These are phyloP conservation scores for Colletotrichum lini DNA, from an alignment of 2,329 filamentous ascomycete species.

Conservation along the genomic window DNA sequence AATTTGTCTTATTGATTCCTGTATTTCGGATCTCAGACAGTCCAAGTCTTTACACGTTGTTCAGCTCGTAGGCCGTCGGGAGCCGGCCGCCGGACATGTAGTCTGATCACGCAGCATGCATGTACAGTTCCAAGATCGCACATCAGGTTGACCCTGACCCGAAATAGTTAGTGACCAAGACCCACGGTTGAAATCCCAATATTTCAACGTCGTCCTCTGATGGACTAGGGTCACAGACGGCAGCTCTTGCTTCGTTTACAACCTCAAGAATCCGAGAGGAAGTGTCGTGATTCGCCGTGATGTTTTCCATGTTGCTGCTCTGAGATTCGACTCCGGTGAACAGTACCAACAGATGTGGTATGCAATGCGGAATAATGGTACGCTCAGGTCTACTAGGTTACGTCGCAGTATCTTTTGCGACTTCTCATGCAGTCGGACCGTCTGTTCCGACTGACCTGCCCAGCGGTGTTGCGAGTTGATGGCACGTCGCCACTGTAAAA, in stretches of 20 bases:
- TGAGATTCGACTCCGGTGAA: too few species aligned
- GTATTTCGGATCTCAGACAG: too few species aligned
- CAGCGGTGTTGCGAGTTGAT: not conserved
- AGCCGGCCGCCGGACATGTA: not conserved
- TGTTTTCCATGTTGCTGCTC: not conserved
- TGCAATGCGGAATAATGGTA: not conserved
- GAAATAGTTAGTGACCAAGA: too few species aligned
- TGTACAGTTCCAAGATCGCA: not conserved
- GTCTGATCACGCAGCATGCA: not conserved
- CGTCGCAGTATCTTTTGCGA: too few species aligned
- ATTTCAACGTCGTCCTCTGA: too few species aligned
- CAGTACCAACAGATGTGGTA: not conserved
- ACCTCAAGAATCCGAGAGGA: too few species aligned
- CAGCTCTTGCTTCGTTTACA: too few species aligned
- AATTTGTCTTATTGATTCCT: too few species aligned
- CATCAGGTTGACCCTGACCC: not conserved
- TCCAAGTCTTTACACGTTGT: too few species aligned
- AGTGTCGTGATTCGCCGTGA: not conserved
- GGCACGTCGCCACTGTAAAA: not conserved
- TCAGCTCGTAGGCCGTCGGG: too few species aligned
- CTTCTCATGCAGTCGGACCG: not conserved
- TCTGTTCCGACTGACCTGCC: not conserved
- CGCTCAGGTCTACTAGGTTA: not conserved
- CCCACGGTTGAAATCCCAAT: too few species aligned
- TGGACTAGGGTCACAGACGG: not conserved